Percentiles rank a stretch among this genome's conserved stretches.
These are phyloP conservation scores for Phyllosticta citriasiana DNA, from an alignment of 2,329 filamentous ascomycete species.

Conservation along the genomic window DNA sequence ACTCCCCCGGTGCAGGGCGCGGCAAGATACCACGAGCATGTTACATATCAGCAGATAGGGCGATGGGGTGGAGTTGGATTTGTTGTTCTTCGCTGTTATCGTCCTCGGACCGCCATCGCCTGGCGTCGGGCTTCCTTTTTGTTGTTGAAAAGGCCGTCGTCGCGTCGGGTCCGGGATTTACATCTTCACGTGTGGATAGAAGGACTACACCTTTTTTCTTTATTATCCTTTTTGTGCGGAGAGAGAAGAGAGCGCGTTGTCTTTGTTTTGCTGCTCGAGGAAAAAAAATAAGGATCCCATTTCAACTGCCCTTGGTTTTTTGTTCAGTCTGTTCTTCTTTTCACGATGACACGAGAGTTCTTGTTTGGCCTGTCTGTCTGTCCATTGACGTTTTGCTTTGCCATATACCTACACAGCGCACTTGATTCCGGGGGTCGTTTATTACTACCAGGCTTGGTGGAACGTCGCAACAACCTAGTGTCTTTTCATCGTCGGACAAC, in stretches of 20 bases:
- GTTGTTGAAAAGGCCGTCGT: neutral
- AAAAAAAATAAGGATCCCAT: neutral
- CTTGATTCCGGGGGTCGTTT: neutral
- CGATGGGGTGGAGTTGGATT: neutral
- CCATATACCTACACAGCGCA: neutral
- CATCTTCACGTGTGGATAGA: neutral
- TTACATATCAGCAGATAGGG: neutral
- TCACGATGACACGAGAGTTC: neutral
- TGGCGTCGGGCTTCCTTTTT: neutral
- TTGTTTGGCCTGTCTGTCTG: neutral
- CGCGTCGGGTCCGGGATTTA: neutral
- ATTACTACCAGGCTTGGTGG: neutral
- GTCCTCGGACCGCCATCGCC: no score
- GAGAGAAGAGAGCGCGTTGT: neutral
- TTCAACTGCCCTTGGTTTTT: neutral
- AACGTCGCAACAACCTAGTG: neutral
- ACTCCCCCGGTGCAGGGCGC: neutral
- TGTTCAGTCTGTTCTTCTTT: neutral
- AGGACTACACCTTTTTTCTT: neutral
- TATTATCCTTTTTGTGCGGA: neutral
- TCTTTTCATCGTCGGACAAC: neutral
- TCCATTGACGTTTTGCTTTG: neutral
- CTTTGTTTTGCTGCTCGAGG: neutral
- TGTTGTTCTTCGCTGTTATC: neutral
- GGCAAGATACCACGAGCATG: conserved; percentile 1